These are phyloP conservation scores for Epithemia pelagica DNA, from an alignment of 108 stramenopile species.

Conservation along the genomic window DNA sequence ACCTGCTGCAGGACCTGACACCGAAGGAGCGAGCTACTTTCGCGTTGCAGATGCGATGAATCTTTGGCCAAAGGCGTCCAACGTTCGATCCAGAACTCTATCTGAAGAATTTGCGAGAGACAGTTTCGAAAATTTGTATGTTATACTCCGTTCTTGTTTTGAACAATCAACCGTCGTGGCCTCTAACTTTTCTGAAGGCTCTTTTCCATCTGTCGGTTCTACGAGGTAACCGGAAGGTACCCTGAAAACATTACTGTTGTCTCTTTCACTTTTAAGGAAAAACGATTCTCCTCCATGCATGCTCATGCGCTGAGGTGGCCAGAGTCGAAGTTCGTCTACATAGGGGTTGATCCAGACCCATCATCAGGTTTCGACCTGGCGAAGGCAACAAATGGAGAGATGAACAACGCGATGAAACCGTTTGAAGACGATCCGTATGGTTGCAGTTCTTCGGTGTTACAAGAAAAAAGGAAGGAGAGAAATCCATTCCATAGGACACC, in stretches of 20 bases:
- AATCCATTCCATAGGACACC: conserved; percentile 87
- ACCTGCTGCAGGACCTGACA: conserved; percentile 71
- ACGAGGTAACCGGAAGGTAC: conserved; percentile 87
- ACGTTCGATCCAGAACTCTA: conserved; percentile 67
- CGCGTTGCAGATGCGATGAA: conserved; percentile 72
- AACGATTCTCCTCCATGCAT: conserved; percentile 83
- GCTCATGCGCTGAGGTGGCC: conserved; percentile 85
- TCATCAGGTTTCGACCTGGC: conserved; percentile 73
- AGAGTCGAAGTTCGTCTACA: conserved; percentile 53
- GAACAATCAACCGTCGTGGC: background rate
- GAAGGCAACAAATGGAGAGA: conserved; percentile 57
- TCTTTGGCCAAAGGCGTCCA: conserved; percentile 51
- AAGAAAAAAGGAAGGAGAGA: conserved; percentile 74
- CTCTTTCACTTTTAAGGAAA: conserved; percentile 89
- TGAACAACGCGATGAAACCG: conserved; percentile 63
- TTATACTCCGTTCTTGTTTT: background rate
- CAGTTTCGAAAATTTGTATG: conserved; percentile 89
- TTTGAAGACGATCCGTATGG: conserved; percentile 93
- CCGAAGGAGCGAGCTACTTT: conserved; percentile 83
- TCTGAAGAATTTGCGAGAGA: conserved; percentile 95
- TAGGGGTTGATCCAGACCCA: conserved; percentile 83
- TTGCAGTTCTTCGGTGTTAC: conserved; percentile 67
- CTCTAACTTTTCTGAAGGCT: conserved; percentile 16
- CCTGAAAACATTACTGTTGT: conserved; percentile 86
- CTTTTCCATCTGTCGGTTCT: conserved; percentile 94